Conservation (phyloP, 2,329 filamentous ascomycete genomes). For the Pyrenochaeta sp. region DNA sequence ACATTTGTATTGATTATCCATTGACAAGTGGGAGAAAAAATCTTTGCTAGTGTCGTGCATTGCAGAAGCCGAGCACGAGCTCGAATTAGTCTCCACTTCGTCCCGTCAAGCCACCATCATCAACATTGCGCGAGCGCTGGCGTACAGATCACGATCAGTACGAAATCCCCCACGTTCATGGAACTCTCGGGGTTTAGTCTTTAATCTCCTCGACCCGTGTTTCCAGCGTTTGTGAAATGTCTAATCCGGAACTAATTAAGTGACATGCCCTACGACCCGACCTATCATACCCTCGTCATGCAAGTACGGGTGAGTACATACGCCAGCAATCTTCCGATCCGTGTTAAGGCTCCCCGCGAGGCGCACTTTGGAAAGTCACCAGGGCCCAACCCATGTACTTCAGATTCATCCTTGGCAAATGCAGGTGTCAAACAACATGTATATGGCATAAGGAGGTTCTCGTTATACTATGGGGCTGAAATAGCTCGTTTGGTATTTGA, state of each 20-base stretch:
- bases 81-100: background rate
- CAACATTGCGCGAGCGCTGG: background rate
- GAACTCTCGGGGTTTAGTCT: too few species aligned
- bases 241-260: too few species aligned
- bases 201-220: too few species aligned
- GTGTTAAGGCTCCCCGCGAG: slow-evolving; percentile 13
- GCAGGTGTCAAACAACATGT: background rate
- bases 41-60: too few species aligned
- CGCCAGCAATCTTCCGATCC: slow-evolving; percentile 5
- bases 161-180: too few species aligned
- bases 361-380: slow-evolving; percentile 8
- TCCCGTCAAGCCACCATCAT: slow-evolving; percentile 6
- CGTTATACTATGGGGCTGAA: background rate
- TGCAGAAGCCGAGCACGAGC: background rate
- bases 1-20: too few species aligned
- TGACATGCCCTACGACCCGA: too few species aligned
- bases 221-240: too few species aligned
- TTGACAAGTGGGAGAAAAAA: too few species aligned
- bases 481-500: background rate
- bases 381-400: background rate
- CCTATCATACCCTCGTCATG: background rate
- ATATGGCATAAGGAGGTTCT: background rate
- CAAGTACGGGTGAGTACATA: background rate
- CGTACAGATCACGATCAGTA: too few species aligned
- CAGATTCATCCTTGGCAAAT: background rate